These are phyloP conservation scores for Penicillium rolfsii DNA, from an alignment of 2,329 filamentous ascomycete species.

Conservation along the genomic window DNA sequence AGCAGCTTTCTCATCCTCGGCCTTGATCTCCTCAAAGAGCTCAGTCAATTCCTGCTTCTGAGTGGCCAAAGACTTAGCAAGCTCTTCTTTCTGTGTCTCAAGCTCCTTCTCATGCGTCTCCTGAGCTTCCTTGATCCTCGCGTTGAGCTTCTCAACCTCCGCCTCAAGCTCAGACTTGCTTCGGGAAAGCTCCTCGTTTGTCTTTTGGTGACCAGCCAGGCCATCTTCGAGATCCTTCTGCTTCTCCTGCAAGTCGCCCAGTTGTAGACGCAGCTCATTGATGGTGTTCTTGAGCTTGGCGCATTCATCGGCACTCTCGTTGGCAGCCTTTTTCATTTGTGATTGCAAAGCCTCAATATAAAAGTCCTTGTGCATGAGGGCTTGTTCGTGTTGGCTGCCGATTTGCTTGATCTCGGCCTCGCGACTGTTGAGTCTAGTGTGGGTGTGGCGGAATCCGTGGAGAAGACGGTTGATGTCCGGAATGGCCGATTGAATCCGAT, in stretches of 20 bases:
- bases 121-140: constrained; percentile 44
- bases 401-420: constrained; percentile 56
- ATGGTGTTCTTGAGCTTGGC: constrained; percentile 47
- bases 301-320: constrained; percentile 55
- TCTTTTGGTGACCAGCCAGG: constrained; percentile 49
- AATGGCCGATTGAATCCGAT: constrained; percentile 51
- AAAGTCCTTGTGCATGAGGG: constrained; percentile 56
- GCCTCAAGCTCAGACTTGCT: constrained; percentile 51
- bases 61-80: constrained; percentile 38
- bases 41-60: constrained; percentile 54
- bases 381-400: constrained; percentile 55
- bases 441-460: constrained; percentile 54
- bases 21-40: constrained; percentile 52
- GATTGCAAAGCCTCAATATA: constrained; percentile 57
- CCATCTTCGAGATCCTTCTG: constrained; percentile 55
- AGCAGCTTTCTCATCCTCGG: constrained; percentile 46
- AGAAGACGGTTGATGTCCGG: constrained; percentile 51
- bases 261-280: constrained; percentile 55
- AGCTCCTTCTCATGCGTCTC: constrained; percentile 50
- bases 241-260: constrained; percentile 56
- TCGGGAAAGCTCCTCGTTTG: constrained; percentile 49
- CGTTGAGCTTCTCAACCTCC: constrained; percentile 44
- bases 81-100: constrained; percentile 38
- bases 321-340: constrained; percentile 54
- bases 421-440: constrained; percentile 53